Conservation (phyloP, 2,329 filamentous ascomycete genomes). For the Xylariaceae sp. region DNA sequence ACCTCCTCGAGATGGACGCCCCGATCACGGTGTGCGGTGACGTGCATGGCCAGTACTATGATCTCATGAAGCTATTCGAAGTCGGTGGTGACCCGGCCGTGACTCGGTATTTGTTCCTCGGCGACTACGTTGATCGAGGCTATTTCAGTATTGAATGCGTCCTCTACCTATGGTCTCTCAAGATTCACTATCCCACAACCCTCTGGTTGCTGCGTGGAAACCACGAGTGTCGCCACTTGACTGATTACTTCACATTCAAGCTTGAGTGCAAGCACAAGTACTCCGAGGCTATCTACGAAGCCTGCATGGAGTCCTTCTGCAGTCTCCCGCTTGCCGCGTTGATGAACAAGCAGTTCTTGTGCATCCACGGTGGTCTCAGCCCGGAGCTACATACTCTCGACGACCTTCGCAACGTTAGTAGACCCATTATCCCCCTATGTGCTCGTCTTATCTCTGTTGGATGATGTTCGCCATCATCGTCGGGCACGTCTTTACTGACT, state of each 20-base stretch:
- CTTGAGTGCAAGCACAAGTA: slow-evolving; percentile 99
- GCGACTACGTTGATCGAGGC: slow-evolving; percentile 95
- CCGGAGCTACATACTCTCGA: slow-evolving; percentile 94
- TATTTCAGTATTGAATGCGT: slow-evolving; percentile 99
- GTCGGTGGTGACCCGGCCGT: slow-evolving; percentile 95
- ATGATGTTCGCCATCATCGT: neutral
- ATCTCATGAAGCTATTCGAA: slow-evolving; percentile 99
- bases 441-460: neutral
- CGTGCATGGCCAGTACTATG: slow-evolving; percentile 98
- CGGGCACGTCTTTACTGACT: slow-evolving; percentile 2
- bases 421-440: neutral
- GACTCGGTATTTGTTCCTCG: slow-evolving; percentile 93
- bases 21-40: slow-evolving; percentile 98
- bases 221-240: slow-evolving; percentile 97
- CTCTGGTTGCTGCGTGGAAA: slow-evolving; percentile 96
- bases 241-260: slow-evolving; percentile 99
- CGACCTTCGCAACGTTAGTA: slow-evolving; percentile 76
- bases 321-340: slow-evolving; percentile 86
- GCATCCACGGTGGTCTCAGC: slow-evolving; percentile 93
- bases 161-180: slow-evolving; percentile 93
- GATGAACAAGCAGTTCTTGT: slow-evolving; percentile 99
- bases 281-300: slow-evolving; percentile 91
- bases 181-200: slow-evolving; percentile 98
- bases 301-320: slow-evolving; percentile 98
- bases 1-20: slow-evolving; percentile 97